Evolutionary conservation across 2,329 filamentous ascomycete genomes (phyloP).

Genomic region (Penicillium crustosum): DNA sequence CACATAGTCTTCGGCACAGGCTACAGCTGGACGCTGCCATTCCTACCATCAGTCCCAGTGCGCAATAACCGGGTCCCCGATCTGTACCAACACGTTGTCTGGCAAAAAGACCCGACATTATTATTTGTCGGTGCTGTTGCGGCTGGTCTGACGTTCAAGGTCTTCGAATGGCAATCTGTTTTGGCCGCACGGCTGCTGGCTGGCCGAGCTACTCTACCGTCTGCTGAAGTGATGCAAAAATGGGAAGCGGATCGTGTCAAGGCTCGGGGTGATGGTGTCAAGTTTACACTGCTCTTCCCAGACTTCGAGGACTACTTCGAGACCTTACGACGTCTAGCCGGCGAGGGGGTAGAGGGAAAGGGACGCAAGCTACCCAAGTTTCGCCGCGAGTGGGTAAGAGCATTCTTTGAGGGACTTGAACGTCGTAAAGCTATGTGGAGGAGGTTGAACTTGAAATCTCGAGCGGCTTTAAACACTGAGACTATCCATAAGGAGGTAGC

Average conservation of each 20-base stretch:
- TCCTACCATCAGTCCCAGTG: neutral
- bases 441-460: neutral
- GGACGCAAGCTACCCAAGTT: neutral
- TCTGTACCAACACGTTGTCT: conserved; percentile 1
- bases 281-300: neutral
- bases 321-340: neutral
- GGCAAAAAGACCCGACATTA: neutral
- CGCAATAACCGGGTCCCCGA: neutral
- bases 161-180: neutral
- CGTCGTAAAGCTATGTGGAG: neutral
- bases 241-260: neutral
- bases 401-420: neutral
- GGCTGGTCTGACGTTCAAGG: neutral
- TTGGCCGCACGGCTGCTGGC: neutral
- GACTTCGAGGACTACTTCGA: neutral
- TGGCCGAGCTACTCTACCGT: neutral
- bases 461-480: neutral
- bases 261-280: neutral
- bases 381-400: neutral
- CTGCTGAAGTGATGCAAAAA: neutral
- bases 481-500: neutral
- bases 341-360: neutral
- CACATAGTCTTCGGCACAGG: neutral
- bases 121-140: neutral
- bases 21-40: neutral